Evolutionary conservation across 495 filamentous ascomycete genomes (phyloP).

Genomic region (Sordaria brevicollis): DNA sequence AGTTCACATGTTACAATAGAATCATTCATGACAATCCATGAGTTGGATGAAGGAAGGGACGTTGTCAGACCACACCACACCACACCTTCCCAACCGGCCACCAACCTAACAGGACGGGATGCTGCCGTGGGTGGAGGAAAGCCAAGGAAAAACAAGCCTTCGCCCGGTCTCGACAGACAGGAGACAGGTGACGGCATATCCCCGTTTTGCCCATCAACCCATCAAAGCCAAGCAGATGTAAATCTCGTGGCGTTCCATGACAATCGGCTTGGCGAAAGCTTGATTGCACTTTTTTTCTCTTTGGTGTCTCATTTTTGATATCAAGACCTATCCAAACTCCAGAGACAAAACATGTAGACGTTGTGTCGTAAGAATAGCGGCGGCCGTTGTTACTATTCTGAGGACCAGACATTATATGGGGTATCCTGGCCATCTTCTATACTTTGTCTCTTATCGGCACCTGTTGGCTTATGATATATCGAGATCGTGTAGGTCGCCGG

Average conservation of each 20-base stretch:
- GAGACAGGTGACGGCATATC: background rate
- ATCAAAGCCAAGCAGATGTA: background rate
- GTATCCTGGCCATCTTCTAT: background rate
- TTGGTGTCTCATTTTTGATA: too few species aligned
- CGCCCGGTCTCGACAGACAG: background rate
- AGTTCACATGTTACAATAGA: too few species aligned
- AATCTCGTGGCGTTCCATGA: background rate
- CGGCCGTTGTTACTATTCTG: too few species aligned
- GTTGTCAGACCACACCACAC: too few species aligned
- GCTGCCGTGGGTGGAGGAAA: background rate
- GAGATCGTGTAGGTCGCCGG: background rate
- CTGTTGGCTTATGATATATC: background rate
- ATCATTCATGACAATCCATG: too few species aligned
- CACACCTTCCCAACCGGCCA: too few species aligned
- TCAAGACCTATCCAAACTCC: too few species aligned
- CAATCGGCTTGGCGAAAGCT: background rate
- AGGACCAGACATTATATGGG: too few species aligned
- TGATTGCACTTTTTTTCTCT: background rate
- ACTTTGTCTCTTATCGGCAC: background rate
- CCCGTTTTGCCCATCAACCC: background rate
- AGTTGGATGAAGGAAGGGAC: too few species aligned
- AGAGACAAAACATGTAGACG: too few species aligned
- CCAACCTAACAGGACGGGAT: too few species aligned
- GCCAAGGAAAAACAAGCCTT: background rate
- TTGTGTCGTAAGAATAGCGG: background rate